Base-by-base conservation (phyloP, 208 protist species). In the Crithidia fasciculata region DNA sequence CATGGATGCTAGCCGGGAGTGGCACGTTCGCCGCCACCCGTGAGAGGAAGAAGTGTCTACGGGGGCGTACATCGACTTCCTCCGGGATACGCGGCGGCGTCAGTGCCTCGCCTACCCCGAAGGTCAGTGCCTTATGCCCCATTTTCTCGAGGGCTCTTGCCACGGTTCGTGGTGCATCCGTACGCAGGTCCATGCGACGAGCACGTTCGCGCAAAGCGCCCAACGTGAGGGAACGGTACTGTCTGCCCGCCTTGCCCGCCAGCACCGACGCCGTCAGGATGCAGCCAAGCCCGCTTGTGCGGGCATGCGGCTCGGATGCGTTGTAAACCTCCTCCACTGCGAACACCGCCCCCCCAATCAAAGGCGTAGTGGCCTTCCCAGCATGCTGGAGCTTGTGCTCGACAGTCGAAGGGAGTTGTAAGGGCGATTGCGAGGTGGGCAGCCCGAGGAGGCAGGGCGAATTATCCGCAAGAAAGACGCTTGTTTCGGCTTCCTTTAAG, bases 231-330 rank as follows among this genome's bases (percentile, higher is more conserved):
- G 54, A 58, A 37, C 54, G 54, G 54, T 58, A 58, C 54, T 58
- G 54, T 58, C 54, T 2, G 54, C 3, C 54, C 28, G 54, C 54
- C 54, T 39, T 2, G 28, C 54, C 3, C 18, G 54, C 28, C 18
- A 58, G 2, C 16, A 58, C 54, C 18, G 54, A 58, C 18, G 54
- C 12, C 28, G 28, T 37, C 54, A 58, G 54, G 2, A 58, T 18
- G 54, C 3, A 58, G 54, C 54, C 54, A 3, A 58, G 54, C 18
- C 54, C 54, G 54, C 28, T 58, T 58, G 54, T 58, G 54, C 54
- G 54, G 1, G 54, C 54, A 18, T 58, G 54, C 28, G 16, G 54
- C 54, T 3, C 12, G 2, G 16, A 58, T 37, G 54, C 54, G 3
- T 58, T 18, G 54, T 18, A 58, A 37, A 9, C 54, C 16, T 58